Conservation (phyloP, 148 eudicot genomes). For the Pouteria glomerata region DNA sequence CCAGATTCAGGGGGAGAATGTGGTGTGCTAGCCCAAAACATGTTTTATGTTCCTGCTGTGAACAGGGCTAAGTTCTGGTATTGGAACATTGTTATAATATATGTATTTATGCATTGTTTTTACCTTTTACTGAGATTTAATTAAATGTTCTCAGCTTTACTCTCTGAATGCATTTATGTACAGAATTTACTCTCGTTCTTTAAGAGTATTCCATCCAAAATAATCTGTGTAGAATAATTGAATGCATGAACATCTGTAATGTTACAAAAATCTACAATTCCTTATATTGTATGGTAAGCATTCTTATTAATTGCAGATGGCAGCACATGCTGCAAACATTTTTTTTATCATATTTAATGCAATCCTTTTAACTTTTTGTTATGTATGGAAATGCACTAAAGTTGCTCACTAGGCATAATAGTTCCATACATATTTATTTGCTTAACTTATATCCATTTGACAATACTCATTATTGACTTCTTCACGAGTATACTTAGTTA, state of each 20-base stretch:
- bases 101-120: neutral
- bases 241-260: neutral
- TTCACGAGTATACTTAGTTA: neutral
- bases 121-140: neutral
- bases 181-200: neutral
- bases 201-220: neutral
- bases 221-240: neutral
- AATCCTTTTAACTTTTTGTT: too few species aligned
- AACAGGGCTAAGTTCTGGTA: constrained; percentile 82
- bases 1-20: constrained; percentile 91
- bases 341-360: too few species aligned
- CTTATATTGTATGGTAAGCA: neutral
- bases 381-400: too few species aligned
- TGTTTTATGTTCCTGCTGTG: constrained; percentile 78
- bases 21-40: constrained; percentile 70
- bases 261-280: neutral
- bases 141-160: neutral
- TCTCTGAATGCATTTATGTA: neutral
- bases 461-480: neutral
- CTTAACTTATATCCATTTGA: neutral
- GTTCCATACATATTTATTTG: neutral
- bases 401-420: neutral
- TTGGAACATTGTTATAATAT: neutral
- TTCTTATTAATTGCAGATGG: neutral
- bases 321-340: too few species aligned